These are phyloP conservation scores for Elsinoe ampelina DNA, from an alignment of 2,329 filamentous ascomycete genomes.

Conservation along the genomic window DNA sequence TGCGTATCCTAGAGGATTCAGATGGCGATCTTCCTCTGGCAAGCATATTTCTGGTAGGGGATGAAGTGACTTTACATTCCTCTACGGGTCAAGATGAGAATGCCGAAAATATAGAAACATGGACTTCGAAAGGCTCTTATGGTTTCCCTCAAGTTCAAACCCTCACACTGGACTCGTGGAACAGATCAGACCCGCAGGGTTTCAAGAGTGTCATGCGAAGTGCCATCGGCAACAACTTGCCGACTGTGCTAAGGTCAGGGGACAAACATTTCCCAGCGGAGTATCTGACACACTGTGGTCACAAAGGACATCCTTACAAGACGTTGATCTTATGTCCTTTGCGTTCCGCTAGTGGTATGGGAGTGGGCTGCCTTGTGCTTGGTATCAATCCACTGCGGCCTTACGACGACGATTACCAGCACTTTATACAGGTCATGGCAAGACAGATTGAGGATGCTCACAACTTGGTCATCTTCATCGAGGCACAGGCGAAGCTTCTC, in stretches of 20 bases:
- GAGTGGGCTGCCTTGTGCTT: conserved; percentile 4
- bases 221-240: neutral
- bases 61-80: neutral
- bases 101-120: neutral
- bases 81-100: neutral
- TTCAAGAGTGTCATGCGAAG: neutral
- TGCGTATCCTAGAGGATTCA: neutral
- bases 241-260: neutral
- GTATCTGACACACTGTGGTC: neutral
- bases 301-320: neutral
- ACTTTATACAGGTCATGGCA: conserved; percentile 15
- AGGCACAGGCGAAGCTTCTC: conserved; percentile 9
- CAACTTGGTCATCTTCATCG: conserved; percentile 6
- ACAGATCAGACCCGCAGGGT: neutral
- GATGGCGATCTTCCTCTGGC: neutral
- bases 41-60: neutral
- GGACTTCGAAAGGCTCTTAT: neutral
- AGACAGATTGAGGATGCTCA: conserved; percentile 12
- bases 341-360: neutral
- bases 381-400: conserved; percentile 14
- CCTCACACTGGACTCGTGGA: neutral
- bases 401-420: conserved; percentile 15
- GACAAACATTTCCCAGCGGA: neutral
- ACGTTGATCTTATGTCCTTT: conserved; percentile 7
- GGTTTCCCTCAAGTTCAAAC: neutral